These are phyloP conservation scores for Hypericum androsaemum DNA, from an alignment of 345 rosid species.

Conservation along the genomic window DNA sequence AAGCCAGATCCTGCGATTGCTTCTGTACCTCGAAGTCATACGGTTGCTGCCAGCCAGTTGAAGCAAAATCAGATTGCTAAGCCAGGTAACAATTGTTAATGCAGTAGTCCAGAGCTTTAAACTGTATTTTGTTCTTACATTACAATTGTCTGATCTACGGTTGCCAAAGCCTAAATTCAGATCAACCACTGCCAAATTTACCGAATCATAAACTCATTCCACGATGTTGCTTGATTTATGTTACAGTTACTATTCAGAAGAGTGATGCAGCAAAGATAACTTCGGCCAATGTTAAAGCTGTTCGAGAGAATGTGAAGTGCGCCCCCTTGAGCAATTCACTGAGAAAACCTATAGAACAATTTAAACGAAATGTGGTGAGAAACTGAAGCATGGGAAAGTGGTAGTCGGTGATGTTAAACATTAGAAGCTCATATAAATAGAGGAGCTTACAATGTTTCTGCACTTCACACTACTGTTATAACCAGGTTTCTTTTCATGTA, in stretches of 20 bases:
- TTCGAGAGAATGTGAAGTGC: slow-evolving; percentile 31
- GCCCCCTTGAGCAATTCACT: slow-evolving; percentile 29
- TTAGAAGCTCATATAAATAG: no score
- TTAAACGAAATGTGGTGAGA: slow-evolving; percentile 55
- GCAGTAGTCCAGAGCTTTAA: background rate
- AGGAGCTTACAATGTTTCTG: no score
- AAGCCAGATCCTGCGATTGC: slow-evolving; percentile 26
- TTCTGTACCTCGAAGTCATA: slow-evolving; percentile 25
- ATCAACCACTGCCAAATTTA: background rate
- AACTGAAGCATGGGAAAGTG: slow-evolving; percentile 12
- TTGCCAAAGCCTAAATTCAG: no score
- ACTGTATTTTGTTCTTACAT: background rate
- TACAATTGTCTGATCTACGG: no score
- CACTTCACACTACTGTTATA: background rate
- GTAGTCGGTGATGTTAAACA: background rate
- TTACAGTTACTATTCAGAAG: slow-evolving; percentile 33
- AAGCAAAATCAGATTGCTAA: slow-evolving; percentile 32
- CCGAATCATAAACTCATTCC: slow-evolving; percentile 10
- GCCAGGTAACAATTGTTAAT: slow-evolving; percentile 32
- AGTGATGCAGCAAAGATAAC: slow-evolving; percentile 28
- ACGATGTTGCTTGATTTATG: slow-evolving; percentile 6
- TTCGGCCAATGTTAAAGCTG: slow-evolving; percentile 22
- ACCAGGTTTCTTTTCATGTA: slow-evolving; percentile 15
- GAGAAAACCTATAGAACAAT: slow-evolving; percentile 33
- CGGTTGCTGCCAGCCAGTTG: slow-evolving; percentile 20